Conservation (phyloP, 73 alveolate species). For the Urostyla sp. region DNA sequence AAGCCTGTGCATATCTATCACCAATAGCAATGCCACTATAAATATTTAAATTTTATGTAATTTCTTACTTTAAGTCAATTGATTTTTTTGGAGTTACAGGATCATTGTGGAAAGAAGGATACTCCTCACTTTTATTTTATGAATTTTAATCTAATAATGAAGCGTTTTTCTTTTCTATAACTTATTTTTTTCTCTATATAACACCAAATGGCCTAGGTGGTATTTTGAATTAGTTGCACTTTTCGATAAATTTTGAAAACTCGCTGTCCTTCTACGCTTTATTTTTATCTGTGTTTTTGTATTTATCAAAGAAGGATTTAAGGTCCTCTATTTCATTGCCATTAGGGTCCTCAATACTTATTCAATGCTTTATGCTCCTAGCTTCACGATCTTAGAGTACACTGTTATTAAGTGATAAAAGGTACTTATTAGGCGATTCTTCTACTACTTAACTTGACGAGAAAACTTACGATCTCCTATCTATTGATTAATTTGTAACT, state of each 20-base stretch:
- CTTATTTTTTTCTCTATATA: conserved; percentile 23
- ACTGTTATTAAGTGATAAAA: too few relatives aligned
- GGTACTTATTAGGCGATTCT: too few relatives aligned
- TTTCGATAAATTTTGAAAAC: conserved; percentile 24
- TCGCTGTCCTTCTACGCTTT: conserved; percentile 14
- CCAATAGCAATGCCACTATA: conserved; percentile 28
- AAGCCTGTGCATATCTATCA: conserved; percentile 40
- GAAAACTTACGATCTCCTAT: too few relatives aligned
- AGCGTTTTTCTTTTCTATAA: conserved; percentile 10
- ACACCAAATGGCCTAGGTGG: conserved; percentile 48
- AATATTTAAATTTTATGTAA: too few relatives aligned
- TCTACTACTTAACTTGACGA: too few relatives aligned
- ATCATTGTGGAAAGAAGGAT: too few relatives aligned
- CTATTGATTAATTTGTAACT: too few relatives aligned
- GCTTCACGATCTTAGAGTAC: too few relatives aligned
- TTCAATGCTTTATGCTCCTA: too few relatives aligned
- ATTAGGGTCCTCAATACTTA: conserved; percentile 25
- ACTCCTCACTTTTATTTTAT: too few relatives aligned
- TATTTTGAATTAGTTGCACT: conserved; percentile 22
- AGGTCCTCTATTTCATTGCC: conserved; percentile 1
- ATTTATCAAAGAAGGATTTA: conserved; percentile 12
- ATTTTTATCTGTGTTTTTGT: conserved; percentile 13
- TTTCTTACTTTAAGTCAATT: too few relatives aligned
- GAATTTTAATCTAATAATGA: not conserved
- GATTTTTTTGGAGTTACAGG: too few relatives aligned